phyloP scores from a whole-genome alignment of 768 basidiomycete species.

The Imleria badia region DNA sequence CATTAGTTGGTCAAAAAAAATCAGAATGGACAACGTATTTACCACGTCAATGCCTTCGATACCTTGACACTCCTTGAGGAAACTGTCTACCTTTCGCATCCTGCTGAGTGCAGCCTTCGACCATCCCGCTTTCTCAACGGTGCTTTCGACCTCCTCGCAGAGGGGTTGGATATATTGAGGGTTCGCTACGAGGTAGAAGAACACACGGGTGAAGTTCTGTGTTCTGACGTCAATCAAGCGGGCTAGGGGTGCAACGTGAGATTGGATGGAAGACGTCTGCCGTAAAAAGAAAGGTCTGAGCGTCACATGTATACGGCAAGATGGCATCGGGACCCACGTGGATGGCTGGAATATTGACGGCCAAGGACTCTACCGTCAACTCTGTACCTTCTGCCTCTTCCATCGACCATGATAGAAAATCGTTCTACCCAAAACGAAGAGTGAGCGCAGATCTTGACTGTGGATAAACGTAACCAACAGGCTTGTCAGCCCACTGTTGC shows the following conservation, averaged over 20 bases:
- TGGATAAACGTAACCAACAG: not conserved
- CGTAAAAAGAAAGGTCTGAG: not conserved
- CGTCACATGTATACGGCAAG: not conserved
- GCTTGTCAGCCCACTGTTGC: not conserved
- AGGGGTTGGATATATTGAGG: not conserved
- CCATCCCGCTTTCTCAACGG: no score
- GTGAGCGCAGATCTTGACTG: not conserved
- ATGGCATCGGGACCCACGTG: not conserved
- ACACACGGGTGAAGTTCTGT: not conserved
- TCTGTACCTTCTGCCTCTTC: conserved; percentile 22
- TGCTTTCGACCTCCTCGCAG: no score
- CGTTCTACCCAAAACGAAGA: not conserved
- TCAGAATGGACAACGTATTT: no score
- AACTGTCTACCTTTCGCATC: no score
- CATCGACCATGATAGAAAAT: conserved; percentile 34
- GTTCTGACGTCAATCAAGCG: not conserved
- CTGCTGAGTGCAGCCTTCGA: no score
- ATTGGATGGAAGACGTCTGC: not conserved
- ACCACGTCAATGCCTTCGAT: no score
- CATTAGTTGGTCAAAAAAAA: no score
- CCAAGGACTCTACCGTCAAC: conserved; percentile 20
- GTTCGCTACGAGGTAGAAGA: not conserved
- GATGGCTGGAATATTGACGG: not conserved
- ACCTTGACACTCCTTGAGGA: no score
- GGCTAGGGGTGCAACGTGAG: not conserved